Evolutionary conservation across 129 eudicot species (phyloP), one percentile per base, ranked within the genome.

Genomic region (Pittosporum tobira): DNA sequence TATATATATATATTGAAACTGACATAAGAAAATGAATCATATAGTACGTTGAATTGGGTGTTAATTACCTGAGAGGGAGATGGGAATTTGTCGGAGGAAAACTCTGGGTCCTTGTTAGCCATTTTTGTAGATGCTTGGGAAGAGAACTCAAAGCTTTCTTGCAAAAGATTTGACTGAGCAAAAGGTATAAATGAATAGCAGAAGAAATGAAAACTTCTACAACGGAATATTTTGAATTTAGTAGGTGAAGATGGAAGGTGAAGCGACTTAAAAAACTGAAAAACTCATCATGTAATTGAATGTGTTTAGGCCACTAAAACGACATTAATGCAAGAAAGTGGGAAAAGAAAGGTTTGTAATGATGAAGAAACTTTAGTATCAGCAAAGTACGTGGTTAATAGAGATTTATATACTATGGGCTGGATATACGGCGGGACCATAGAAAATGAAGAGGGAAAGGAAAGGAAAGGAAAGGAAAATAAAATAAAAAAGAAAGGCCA

Each of bases 41-140:
- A n/a, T n/a, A n/a, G n/a, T n/a, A n/a, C n/a, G n/a, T n/a, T n/a
- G n/a, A n/a, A n/a, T 15, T 8, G 1, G 21, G 31, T 4, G 15
- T 34, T 14, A 0, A 29, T 26, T 72, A 80, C 87, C 80, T 75
- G 90, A 30, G 75, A 50, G 0, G 64, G 58, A 8, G 90, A 65
- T 24, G 81, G 79, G 49, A 55, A 12, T 43, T 72, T 79, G 70
- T 75, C 82, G 21, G 85, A 68, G 19, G 37, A 46, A 30, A 78
- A 83, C 30, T 79, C 90, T 13, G 64, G 71, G 59, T 68, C 64
- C 24, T 78, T 72, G 3, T 75, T 80, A 2, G 60, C 75, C 85
- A 78, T 77, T 27, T 24, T 38, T 30, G 64, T 7, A 18, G 25
- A 16, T 13, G 36, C 14, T 23, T 10, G 1, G n/a, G 7, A 3